Percentiles rank a stretch among this genome's conserved stretches.
phyloP scores from a whole-genome alignment of 2,329 filamentous ascomycete genomes.

The Cladosporium oxysporum region DNA sequence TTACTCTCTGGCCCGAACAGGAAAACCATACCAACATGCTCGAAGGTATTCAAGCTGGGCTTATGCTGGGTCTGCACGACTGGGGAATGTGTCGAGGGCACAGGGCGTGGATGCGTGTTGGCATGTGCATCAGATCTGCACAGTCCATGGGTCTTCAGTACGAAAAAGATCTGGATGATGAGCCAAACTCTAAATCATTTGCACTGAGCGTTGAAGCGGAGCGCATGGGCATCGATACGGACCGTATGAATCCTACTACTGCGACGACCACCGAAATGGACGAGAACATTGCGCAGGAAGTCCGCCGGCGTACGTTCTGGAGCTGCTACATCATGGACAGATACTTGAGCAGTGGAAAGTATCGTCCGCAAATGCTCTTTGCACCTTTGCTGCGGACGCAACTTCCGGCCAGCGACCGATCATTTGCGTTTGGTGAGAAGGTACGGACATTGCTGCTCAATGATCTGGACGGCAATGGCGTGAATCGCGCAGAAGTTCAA shows the following conservation, averaged over 20 bases:
- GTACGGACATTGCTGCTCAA: constrained; percentile 54
- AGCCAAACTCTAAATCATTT: constrained; percentile 39
- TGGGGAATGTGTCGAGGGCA: constrained; percentile 66
- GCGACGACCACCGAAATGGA: constrained; percentile 34
- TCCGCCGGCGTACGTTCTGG: constrained; percentile 70
- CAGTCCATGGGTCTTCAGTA: constrained; percentile 63
- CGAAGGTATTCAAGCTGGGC: constrained; percentile 65
- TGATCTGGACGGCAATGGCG: constrained; percentile 43
- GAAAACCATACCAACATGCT: constrained; percentile 54
- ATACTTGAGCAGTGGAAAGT: constrained; percentile 65
- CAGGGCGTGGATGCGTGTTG: constrained; percentile 67
- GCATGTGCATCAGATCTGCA: constrained; percentile 60
- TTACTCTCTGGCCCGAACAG: constrained; percentile 45
- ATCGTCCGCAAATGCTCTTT: constrained; percentile 61
- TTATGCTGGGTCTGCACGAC: constrained; percentile 72
- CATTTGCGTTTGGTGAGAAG: constrained; percentile 63
- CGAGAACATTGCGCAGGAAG: constrained; percentile 61
- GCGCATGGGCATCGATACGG: constrained; percentile 36
- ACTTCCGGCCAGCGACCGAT: constrained; percentile 66
- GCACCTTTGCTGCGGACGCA: constrained; percentile 64
- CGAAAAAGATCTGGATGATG: constrained; percentile 49
- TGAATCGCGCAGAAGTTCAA: constrained; percentile 42
- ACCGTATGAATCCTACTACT: constrained; percentile 26
- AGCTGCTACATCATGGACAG: constrained; percentile 73
- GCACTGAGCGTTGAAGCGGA: constrained; percentile 41